Base-by-base conservation (phyloP, 495 filamentous ascomycete genomes). In the Parachaetomium inaequale region DNA sequence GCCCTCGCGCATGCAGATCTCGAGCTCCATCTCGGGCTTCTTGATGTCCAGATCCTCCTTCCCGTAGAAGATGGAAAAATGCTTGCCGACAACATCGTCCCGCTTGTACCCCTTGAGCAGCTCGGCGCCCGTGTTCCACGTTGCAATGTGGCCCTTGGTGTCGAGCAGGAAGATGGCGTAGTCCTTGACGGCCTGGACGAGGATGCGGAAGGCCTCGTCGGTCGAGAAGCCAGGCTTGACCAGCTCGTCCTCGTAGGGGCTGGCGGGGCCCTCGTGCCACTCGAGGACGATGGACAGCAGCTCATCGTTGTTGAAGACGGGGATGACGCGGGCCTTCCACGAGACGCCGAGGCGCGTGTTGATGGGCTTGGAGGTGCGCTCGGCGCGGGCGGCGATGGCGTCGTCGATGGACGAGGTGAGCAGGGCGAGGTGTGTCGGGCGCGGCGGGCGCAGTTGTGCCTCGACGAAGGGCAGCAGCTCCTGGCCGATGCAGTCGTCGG, bases 101-200 rank as follows among this genome's bases (percentile, higher is more conserved):
- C 73, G 55, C 0, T 65, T 77, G 71, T 85, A 88, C 0, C 84
- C 84, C 69, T 88, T 88, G 38, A 87, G 70, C 15, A 84, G 68
- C 32, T 81, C 72, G 1, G 85, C 85, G 1, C 85, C 85, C 0
- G 77, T 70, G 52, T 88, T 88, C 85, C 85, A 88, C 0, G 84
- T 87, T 3, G 76, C 78, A 26, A 88, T 81, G 59, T 79, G 65
- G 28, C 85, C 85, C 8, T 73, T 70, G 0, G 82, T 80, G 58
- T 88, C 84, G 36, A 88, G 75, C 70, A 88, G 84, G 66, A 87
- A 88, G 60, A 88, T 88, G 49, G 84, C 85, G 63, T 87, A 88
- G 61, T 87, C 85, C 66, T 84, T 85, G 59, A 87, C 83, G 0
- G 81, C 82, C 59, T 87, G 79, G n/a, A 88, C 75, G 8, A 88